Conservation (phyloP, 176 grass and related monocot species). For the Eragrostis curvula region DNA sequence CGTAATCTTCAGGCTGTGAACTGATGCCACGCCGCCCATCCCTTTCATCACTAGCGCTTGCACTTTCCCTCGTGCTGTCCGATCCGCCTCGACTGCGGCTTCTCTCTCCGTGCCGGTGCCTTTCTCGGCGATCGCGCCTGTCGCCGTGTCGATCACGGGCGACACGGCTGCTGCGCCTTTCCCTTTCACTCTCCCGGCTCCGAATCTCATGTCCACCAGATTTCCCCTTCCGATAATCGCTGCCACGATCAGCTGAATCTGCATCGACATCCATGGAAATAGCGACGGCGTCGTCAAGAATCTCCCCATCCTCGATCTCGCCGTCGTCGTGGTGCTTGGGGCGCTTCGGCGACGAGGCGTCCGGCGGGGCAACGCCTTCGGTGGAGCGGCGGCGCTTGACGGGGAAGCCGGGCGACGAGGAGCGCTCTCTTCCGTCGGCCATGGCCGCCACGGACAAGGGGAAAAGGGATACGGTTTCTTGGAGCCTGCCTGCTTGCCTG, state of each 20-base stretch:
- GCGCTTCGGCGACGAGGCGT: constrained; percentile 60
- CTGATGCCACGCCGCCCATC: constrained; percentile 52
- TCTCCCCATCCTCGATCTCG: constrained; percentile 93
- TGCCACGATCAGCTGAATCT: constrained; percentile 30
- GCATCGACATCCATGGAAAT: constrained; percentile 40
- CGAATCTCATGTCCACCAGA: constrained; percentile 27
- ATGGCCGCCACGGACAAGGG: neutral
- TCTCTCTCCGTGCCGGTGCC: constrained; percentile 58
- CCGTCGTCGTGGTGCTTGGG: constrained; percentile 57
- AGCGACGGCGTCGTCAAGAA: constrained; percentile 56
- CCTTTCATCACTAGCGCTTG: constrained; percentile 41
- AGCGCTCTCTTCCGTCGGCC: constrained; percentile 48
- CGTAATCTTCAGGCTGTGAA: constrained; percentile 54
- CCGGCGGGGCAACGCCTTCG: constrained; percentile 25
- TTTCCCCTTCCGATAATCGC: constrained; percentile 36
- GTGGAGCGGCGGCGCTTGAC: constrained; percentile 61
- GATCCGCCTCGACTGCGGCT: constrained; percentile 60
- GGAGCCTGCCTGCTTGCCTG: no score
- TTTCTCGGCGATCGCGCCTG: constrained; percentile 47
- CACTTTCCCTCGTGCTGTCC: constrained; percentile 41
- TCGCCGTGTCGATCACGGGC: constrained; percentile 42
- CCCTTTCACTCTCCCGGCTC: constrained; percentile 43
- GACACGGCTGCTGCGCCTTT: constrained; percentile 45
- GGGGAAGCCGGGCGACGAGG: constrained; percentile 39
- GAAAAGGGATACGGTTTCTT: constrained; percentile 66